Conservation (phyloP, 148 eudicot species). For the Beta vulgaris region DNA sequence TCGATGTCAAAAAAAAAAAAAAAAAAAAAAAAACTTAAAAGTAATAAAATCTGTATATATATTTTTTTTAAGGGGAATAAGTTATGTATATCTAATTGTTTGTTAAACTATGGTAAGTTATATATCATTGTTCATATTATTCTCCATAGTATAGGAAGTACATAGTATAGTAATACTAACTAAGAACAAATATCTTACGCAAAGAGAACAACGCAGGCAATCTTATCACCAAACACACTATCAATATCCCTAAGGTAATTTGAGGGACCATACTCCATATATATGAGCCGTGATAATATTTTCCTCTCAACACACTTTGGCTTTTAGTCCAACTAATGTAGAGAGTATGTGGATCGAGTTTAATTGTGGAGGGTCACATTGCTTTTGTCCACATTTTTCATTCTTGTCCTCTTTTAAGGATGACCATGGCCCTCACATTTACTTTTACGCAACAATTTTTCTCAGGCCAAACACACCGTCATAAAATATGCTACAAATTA, state of each 20-base stretch:
- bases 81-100: too few species aligned
- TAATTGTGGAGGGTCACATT: constrained; percentile 5
- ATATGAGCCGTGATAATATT: constrained; percentile 4
- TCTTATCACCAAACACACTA: too few species aligned
- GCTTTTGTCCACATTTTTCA: constrained; percentile 16
- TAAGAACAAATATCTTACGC: too few species aligned
- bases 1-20: too few species aligned
- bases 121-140: too few species aligned
- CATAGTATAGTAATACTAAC: too few species aligned
- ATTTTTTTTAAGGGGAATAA: too few species aligned
- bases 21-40: too few species aligned
- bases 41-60: too few species aligned
- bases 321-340: not conserved
- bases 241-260: not conserved
- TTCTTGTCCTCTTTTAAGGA: constrained; percentile 1
- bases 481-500: not conserved
- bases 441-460: not conserved
- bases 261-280: constrained; percentile 10
- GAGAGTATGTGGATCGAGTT: not conserved
- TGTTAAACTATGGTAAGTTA: too few species aligned
- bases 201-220: too few species aligned
- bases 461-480: constrained; percentile 5
- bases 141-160: too few species aligned
- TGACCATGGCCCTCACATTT: constrained; percentile 12
- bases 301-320: constrained; percentile 9